Evolutionary conservation across 371 early-diverging fungal genomes (phyloP), one percentile per base, ranked within the genome.

Genomic region (Mucor lusitanicus): DNA sequence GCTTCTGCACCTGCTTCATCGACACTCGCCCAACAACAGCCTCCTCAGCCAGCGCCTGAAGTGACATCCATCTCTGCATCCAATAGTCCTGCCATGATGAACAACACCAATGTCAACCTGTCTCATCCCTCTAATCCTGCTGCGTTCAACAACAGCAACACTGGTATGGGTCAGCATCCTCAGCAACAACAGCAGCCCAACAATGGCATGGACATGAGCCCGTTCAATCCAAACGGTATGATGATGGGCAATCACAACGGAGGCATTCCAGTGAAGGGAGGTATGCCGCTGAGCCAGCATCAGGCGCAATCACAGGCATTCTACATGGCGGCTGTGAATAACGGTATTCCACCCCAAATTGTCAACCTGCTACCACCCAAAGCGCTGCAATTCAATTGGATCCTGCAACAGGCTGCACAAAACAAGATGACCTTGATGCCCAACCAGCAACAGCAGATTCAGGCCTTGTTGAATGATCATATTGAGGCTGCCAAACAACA

Each of bases 291-390:
- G 0, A 69, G 61, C 25, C 76, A 76, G 56, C 72, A 67, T 39
- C 70, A 74, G 33, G 65, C 65, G 5, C 73, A 78, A 63, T 53
- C 64, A 7, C 71, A 76, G 40, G 44, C 69, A 4, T 66, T 72
- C 27, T 74, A 74, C 37, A 70, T 75, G 35, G 70, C 82, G 2
- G 82, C 82, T 6, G 68, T 78, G 7, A 64, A 50, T 21, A 70
- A 65, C 35, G 77, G 77, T 48, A 69, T 78, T 6, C 72, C 79
- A 44, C 73, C 73, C 48, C 74, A 75, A 55, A 72, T 81, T 27
- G 74, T 74, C 27, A 66, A 67, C 27, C 37, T 72, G 3, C 44
- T 81, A 28, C 75, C 82, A 25, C 71, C 55, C 3, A 71, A 71
- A 13, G 82, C 82, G 2, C 42, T 81, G 0, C 79, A 77, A 21